These are phyloP conservation scores for Phaeosphaeria sp. DNA, from an alignment of 2,329 filamentous ascomycete species.

Conservation along the genomic window DNA sequence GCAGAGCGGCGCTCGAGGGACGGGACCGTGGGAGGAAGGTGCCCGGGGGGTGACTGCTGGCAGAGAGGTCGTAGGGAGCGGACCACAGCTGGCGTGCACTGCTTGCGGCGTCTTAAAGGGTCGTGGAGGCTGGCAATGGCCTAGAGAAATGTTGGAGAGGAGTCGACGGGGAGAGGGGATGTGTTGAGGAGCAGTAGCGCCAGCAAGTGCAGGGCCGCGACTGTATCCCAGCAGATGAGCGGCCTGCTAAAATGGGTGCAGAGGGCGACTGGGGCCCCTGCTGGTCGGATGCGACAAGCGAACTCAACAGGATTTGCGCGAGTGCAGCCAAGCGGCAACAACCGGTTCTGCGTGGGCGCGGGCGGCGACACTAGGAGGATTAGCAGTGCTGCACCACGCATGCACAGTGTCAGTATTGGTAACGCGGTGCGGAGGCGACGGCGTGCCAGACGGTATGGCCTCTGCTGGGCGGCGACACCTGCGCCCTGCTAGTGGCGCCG, in stretches of 20 bases:
- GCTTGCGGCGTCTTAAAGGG: constrained; percentile 38
- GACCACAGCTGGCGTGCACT: constrained; percentile 17
- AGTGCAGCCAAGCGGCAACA: constrained; percentile 36
- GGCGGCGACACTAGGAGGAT: constrained; percentile 1
- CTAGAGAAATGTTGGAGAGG: constrained; percentile 36
- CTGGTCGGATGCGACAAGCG: constrained; percentile 26
- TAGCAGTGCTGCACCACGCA: constrained; percentile 20
- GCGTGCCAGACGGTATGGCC: not conserved
- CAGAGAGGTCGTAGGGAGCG: constrained; percentile 15
- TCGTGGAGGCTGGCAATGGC: constrained; percentile 43
- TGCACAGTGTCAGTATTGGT: not conserved
- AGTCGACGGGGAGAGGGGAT: constrained; percentile 26
- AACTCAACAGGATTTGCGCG: constrained; percentile 3
- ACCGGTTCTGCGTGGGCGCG: constrained; percentile 25
- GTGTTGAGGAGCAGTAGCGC: constrained; percentile 45
- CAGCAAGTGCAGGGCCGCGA: constrained; percentile 38
- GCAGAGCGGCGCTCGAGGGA: constrained; percentile 13
- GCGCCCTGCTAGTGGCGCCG: constrained; percentile 11
- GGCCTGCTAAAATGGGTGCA: constrained; percentile 29
- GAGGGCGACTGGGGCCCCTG: constrained; percentile 22
- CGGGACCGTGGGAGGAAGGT: constrained; percentile 25
- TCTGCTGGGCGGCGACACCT: not conserved
- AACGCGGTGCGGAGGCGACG: not conserved
- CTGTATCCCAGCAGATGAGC: constrained; percentile 29
- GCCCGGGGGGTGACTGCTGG: constrained; percentile 24